Base-by-base conservation (phyloP, 805 yeast genomes). In the Starmerella powellii region DNA sequence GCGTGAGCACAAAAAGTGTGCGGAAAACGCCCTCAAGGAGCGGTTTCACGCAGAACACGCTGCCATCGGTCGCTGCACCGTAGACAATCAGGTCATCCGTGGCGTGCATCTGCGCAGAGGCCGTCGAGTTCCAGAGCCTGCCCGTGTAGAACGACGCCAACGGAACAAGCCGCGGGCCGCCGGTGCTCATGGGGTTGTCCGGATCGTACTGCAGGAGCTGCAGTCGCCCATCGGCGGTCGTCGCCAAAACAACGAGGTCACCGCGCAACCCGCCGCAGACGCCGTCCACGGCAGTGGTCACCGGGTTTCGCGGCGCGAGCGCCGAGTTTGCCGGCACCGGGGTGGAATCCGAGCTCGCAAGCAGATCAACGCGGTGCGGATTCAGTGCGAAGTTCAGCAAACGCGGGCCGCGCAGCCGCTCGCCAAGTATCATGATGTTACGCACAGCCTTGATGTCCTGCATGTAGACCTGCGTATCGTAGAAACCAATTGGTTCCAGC, bases 341-440 rank as follows among this genome's bases (percentile, higher is more conserved):
- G 3, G 19, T 4, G 5, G 32, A 28, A 53, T 77, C 67, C 57
- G 87, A 94, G 56, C 80, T 82, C 8, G 94, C 87, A 39, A 91
- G 60, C 44, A 72, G 60, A 15, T 85, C 67, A 78, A 88, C 76
- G 49, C 95, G 66, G 58, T 83, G 87, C 1, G 99, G 99, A 54
- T 88, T 95, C 2, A 93, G 88, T 59, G 86, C 94, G 62, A 86
- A 87, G 1, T 96, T 96, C 23, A 78, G 76, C 43, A 91, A 67
- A 66, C 86, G 76, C 3, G 84, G 67, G 51, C 86, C 74, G 52
- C 82, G 80, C 61, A 76, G 68, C 0, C 83, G 66, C 60, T 91
- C 98, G 16, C 94, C 94, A 15, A 86, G 61, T 2, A 86, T 54
- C n/a, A 88, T 58, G 53, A 88, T 63, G 58, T 87, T 84, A 31